Conservation (phyloP, 2,329 filamentous ascomycete genomes). For the Colletotrichum plurivorum region DNA sequence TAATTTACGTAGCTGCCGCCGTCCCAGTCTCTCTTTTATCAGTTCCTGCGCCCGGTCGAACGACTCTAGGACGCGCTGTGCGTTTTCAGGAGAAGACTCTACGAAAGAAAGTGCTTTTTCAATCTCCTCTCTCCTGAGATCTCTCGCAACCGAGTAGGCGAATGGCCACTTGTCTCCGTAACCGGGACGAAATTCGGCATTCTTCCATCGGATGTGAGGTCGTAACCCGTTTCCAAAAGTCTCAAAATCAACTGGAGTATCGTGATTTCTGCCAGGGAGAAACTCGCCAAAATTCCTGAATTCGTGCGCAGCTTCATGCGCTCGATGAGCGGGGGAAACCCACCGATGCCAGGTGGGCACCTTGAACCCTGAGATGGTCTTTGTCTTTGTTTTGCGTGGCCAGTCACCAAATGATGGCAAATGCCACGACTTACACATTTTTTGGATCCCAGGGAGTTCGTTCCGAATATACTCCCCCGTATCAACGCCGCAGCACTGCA, state of each 20-base stretch:
- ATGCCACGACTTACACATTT: background rate
- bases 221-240: background rate
- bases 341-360: constrained; percentile 3
- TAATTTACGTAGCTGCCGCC: background rate
- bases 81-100: too few relatives aligned
- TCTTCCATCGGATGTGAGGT: background rate
- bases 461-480: background rate
- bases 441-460: background rate
- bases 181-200: rapidly evolving
- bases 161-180: background rate
- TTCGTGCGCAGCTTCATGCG: background rate
- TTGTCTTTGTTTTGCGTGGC: background rate
- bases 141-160: background rate
- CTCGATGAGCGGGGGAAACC: background rate
- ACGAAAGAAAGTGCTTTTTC: background rate
- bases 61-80: background rate
- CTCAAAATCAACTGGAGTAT: background rate
- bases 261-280: background rate
- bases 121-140: background rate
- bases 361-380: constrained; percentile 5
- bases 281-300: constrained; percentile 9
- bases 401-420: background rate
- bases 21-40: background rate
- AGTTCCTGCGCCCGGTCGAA: background rate
- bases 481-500: background rate